phyloP scores from a whole-genome alignment of 2,329 filamentous ascomycete genomes.

The Harringtonia lauricola region DNA sequence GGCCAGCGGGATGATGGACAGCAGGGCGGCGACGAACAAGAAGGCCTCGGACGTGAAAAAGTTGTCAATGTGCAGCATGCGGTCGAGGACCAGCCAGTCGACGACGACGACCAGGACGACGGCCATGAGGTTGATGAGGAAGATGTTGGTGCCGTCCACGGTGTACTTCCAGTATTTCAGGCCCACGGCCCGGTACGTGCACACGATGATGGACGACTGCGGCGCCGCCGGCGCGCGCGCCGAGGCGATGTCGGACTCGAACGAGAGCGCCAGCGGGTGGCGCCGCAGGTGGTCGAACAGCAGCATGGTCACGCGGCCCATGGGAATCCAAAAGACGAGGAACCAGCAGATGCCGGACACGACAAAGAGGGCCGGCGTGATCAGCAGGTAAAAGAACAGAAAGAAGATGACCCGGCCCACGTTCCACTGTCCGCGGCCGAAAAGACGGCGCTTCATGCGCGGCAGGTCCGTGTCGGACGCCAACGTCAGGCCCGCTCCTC shows the following conservation, averaged over 20 bases:
- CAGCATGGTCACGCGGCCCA: slow-evolving; percentile 89
- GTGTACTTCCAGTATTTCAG: slow-evolving; percentile 99
- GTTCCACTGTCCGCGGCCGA: slow-evolving; percentile 93
- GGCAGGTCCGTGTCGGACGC: slow-evolving; percentile 19
- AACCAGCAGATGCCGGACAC: slow-evolving; percentile 91
- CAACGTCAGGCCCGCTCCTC: too few species aligned
- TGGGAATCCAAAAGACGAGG: slow-evolving; percentile 93
- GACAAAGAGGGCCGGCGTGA: slow-evolving; percentile 75
- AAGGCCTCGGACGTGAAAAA: slow-evolving; percentile 75
- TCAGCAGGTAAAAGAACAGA: slow-evolving; percentile 85
- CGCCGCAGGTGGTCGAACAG: slow-evolving; percentile 85
- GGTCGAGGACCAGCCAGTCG: slow-evolving; percentile 73
- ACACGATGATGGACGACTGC: slow-evolving; percentile 79
- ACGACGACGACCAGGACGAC: slow-evolving; percentile 92
- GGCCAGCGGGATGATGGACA: slow-evolving; percentile 91
- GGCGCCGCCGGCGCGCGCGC: slow-evolving; percentile 60
- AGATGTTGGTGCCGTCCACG: slow-evolving; percentile 95
- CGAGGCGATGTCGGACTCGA: slow-evolving; percentile 74
- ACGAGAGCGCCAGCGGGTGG: slow-evolving; percentile 84
- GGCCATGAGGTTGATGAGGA: slow-evolving; percentile 91
- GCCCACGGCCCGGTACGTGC: slow-evolving; percentile 92
- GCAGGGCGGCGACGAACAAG: slow-evolving; percentile 70
- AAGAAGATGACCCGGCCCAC: slow-evolving; percentile 93
- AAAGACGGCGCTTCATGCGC: slow-evolving; percentile 68
- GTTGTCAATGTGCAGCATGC: slow-evolving; percentile 56